Base-by-base conservation (phyloP, 768 basidiomycete species). In the Mycena kentingensis region DNA sequence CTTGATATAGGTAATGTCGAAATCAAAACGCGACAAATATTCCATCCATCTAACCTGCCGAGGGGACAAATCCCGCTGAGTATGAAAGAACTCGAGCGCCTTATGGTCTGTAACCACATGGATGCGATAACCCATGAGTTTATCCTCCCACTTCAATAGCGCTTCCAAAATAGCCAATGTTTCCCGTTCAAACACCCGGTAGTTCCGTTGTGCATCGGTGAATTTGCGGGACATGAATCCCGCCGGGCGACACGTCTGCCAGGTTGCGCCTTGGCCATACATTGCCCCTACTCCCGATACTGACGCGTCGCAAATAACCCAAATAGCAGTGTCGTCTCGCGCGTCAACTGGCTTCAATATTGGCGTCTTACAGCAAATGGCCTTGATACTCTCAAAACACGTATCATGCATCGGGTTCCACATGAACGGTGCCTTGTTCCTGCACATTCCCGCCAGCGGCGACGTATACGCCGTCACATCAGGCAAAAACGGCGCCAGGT, bases 131-230 rank as follows among this genome's bases (percentile, higher is more conserved):
- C 70, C 65, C 0, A 72, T 42, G 0, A 70, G 53, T 28, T 70
- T 69, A 36, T 70, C 67, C 52, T 70, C 65, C 68, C 67, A 72
- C 39, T 68, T 69, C 3, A 63, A 22, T 2, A 71, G 42, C 0
- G 60, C 63, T 46, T 66, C 58, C 0, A 67, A 46, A 6, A 66
- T 64, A 2, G 64, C 63, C 1, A 67, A 39, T 12, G 53, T 61
- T 34, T 67, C 61, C 13, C 55, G 49, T 36, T 68, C 65, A 18
- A 61, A 60, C 3, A 67, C 64, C 12, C 52, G 46, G 32, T 71
- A 72, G 36, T 68, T 66, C 6, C 57, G 54, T 45, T 72, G 70
- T 0, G 66, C 65, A 5, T 43, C 21, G 0, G 61, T 65, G 25
- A n/a, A n/a, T n/a, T n/a, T n/a, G n/a, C n/a, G n/a, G n/a, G n/a